Percentiles rank a stretch among this genome's conserved stretches.
Evolutionary conservation across 805 yeast species (phyloP).

Genomic region (Wickerhamomyces xylosicus): DNA sequence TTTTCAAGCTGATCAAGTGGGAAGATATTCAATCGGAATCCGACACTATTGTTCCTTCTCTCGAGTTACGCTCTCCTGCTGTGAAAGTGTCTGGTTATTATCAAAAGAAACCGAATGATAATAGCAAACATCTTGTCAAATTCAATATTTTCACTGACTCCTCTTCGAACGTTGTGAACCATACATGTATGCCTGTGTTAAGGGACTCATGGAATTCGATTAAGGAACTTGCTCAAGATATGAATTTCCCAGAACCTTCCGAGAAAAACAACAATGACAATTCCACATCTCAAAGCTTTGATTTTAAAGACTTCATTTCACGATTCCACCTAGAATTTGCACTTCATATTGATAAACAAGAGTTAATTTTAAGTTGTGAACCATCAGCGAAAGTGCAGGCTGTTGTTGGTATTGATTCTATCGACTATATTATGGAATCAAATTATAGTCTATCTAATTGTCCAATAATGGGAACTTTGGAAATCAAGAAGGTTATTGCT

Average conservation of each 20-base stretch:
- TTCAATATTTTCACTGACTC: slow-evolving; percentile 52
- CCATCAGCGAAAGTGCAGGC: slow-evolving; percentile 93
- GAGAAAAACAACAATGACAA: slow-evolving; percentile 6
- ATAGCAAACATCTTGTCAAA: slow-evolving; percentile 33
- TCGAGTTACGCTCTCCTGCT: slow-evolving; percentile 68
- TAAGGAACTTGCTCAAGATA: slow-evolving; percentile 34
- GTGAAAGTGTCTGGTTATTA: slow-evolving; percentile 50
- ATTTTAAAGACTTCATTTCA: slow-evolving; percentile 35
- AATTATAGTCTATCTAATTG: slow-evolving; percentile 30
- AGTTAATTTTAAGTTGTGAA: slow-evolving; percentile 73
- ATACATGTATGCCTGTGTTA: slow-evolving; percentile 74
- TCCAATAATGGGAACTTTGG: slow-evolving; percentile 33
- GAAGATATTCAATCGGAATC: slow-evolving; percentile 30
- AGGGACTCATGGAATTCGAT: slow-evolving; percentile 44
- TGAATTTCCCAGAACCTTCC: slow-evolving; percentile 3
- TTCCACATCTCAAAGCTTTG: slow-evolving; percentile 13
- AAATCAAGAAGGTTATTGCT: slow-evolving; percentile 48
- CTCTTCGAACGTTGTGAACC: slow-evolving; percentile 59
- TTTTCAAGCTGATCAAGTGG: slow-evolving; percentile 29
- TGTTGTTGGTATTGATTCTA: slow-evolving; percentile 59
- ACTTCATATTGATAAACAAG: slow-evolving; percentile 61
- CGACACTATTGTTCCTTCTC: slow-evolving; percentile 28
- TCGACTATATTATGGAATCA: slow-evolving; percentile 48
- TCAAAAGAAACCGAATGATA: slow-evolving; percentile 23
- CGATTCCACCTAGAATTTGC: slow-evolving; percentile 55